phyloP scores from a whole-genome alignment of 768 basidiomycete species.

The Mycena chlorophos region DNA sequence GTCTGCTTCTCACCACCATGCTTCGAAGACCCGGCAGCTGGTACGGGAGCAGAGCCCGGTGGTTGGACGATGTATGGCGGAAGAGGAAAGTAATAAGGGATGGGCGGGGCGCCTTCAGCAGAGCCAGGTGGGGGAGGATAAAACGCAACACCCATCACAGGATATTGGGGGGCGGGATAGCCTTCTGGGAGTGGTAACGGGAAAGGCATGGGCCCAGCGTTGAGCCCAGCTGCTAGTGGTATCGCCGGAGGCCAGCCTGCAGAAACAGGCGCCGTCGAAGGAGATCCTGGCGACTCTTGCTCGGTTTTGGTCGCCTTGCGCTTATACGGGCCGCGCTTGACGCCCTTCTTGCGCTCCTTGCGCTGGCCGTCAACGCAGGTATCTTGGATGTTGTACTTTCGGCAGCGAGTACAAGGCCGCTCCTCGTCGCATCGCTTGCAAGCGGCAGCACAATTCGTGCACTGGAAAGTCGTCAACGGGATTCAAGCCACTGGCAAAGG shows the following conservation, averaged over 20 bases:
- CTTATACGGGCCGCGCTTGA: slow-evolving; percentile 88
- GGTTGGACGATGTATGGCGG: slow-evolving; percentile 11
- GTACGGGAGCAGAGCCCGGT: background rate
- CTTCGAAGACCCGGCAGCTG: background rate
- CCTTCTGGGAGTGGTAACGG: slow-evolving; percentile 16
- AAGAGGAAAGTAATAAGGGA: slow-evolving; percentile 20
- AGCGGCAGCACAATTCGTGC: slow-evolving; percentile 84
- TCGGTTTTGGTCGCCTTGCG: slow-evolving; percentile 46
- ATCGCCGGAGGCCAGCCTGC: background rate
- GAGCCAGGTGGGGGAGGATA: slow-evolving; percentile 12
- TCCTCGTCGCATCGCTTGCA: slow-evolving; percentile 89
- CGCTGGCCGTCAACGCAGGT: slow-evolving; percentile 87
- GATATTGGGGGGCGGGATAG: slow-evolving; percentile 16
- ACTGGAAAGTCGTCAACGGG: slow-evolving; percentile 33
- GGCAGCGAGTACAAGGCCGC: slow-evolving; percentile 87
- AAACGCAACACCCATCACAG: slow-evolving; percentile 17
- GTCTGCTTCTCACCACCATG: background rate
- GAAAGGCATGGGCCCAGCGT: background rate
- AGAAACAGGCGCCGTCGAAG: background rate
- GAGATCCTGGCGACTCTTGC: slow-evolving; percentile 14
- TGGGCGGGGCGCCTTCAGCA: slow-evolving; percentile 11
- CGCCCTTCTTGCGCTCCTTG: slow-evolving; percentile 90
- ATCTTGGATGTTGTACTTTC: slow-evolving; percentile 79
- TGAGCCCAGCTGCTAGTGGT: background rate
- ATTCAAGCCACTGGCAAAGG: background rate